phyloP scores from a whole-genome alignment of 1,284 basidiomycete species.

The Mycena sp. region DNA sequence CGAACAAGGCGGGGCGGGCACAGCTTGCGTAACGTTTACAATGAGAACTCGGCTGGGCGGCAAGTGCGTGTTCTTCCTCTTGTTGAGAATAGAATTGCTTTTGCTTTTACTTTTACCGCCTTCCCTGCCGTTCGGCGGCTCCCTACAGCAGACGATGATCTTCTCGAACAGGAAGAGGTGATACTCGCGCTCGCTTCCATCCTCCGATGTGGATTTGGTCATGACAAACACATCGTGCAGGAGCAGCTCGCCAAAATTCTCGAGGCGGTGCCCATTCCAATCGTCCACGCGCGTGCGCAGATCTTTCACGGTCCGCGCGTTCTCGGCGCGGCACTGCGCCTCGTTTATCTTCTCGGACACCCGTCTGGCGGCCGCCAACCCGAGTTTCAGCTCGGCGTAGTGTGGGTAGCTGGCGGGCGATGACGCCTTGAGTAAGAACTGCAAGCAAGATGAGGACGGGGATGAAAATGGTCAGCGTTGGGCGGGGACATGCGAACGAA shows the following conservation, averaged over 20 bases:
- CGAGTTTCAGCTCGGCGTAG: constrained; percentile 84
- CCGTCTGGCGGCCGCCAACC: constrained; percentile 86
- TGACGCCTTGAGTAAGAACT: constrained; percentile 83
- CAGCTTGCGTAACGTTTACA: constrained; percentile 91
- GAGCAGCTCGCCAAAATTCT: constrained; percentile 91
- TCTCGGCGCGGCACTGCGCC: constrained; percentile 66
- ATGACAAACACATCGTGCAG: constrained; percentile 96
- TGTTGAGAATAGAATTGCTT: constrained; percentile 82
- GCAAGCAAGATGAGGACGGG: too few relatives aligned
- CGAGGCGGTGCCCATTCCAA: constrained; percentile 97
- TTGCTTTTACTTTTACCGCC: too few relatives aligned
- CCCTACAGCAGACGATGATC: constrained; percentile 99
- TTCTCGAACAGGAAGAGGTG: constrained; percentile 98
- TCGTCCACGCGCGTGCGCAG: constrained; percentile 92
- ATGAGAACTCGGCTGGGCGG: constrained; percentile 98
- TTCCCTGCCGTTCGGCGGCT: constrained; percentile 68
- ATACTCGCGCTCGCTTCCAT: constrained; percentile 96
- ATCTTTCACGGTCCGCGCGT: neutral
- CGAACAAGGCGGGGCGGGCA: constrained; percentile 68
- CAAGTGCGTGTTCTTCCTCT: constrained; percentile 84
- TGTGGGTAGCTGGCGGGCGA: constrained; percentile 72
- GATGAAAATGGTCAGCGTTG: constrained; percentile 14
- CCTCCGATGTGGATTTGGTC: constrained; percentile 77
- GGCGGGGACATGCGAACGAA: too few relatives aligned
- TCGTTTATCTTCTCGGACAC: constrained; percentile 97